Percentiles rank a stretch among this genome's conserved stretches.
These are phyloP conservation scores for Backusella psychrophila DNA, from an alignment of 192 early-diverging fungal genomes.

Conservation along the genomic window DNA sequence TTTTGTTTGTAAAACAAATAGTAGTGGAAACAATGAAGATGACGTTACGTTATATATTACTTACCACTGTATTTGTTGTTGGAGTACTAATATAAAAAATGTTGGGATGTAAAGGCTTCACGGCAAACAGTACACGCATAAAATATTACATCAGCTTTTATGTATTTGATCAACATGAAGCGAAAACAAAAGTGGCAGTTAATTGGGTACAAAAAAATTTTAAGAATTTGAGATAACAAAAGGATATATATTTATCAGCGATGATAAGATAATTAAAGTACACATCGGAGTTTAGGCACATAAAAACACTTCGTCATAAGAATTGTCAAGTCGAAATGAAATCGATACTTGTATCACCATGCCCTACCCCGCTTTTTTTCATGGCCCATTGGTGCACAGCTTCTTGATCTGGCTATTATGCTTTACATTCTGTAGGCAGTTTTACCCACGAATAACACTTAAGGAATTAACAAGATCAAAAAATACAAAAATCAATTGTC, in stretches of 20 bases:
- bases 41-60: background rate
- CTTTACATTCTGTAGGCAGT: background rate
- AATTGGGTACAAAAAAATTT: background rate
- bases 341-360: background rate
- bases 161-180: background rate
- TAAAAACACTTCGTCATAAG: constrained; percentile 9
- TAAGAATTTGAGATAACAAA: constrained; percentile 8
- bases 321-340: constrained; percentile 6
- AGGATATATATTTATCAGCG: constrained; percentile 4
- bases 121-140: background rate
- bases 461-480: background rate
- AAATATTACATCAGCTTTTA: background rate
- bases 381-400: constrained; percentile 5
- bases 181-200: background rate
- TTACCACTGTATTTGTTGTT: background rate
- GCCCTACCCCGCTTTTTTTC: constrained; percentile 14
- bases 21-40: background rate
- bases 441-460: constrained; percentile 4
- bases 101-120: background rate
- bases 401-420: constrained; percentile 3
- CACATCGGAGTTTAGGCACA: background rate
- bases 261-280: background rate
- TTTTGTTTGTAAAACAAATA: background rate
- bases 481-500: background rate
- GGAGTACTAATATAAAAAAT: background rate